A percentile compares a stretch with the other conserved stretches of the same genome.
Evolutionary conservation across 441 rosid species (phyloP).

Genomic region (Gossypium trilobum): DNA sequence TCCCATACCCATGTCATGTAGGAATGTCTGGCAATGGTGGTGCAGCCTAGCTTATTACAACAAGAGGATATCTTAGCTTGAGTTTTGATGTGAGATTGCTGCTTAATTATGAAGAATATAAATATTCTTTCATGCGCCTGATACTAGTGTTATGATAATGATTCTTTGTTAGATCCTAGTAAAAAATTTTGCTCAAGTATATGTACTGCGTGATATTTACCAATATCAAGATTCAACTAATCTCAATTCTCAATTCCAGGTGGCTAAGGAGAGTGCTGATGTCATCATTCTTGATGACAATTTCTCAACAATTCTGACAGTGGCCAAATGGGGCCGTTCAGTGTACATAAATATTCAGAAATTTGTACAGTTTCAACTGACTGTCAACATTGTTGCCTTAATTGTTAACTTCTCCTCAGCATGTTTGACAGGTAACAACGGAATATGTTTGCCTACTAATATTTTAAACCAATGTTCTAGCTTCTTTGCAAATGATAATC

Average conservation of each 20-base stretch:
- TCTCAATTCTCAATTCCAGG: slow-evolving; percentile 34
- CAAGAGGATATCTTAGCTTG: not conserved
- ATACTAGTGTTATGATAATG: not conserved
- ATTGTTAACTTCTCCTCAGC: slow-evolving; percentile 64
- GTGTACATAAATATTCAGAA: slow-evolving; percentile 69
- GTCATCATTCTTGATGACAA: slow-evolving; percentile 65
- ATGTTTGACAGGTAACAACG: slow-evolving; percentile 59
- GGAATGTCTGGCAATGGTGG: no score
- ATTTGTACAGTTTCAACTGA: slow-evolving; percentile 63
- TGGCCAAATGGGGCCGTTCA: slow-evolving; percentile 71
- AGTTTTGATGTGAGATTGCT: not conserved
- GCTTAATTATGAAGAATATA: not conserved
- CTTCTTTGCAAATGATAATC: not conserved
- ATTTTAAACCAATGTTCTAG: not conserved
- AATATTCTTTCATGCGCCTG: not conserved
- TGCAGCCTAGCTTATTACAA: not conserved
- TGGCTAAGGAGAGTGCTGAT: slow-evolving; percentile 75
- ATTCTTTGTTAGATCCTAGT: not conserved
- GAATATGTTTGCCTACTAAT: not conserved
- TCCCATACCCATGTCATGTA: no score
- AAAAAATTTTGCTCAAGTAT: not conserved
- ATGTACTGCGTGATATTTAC: not conserved
- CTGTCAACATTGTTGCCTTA: slow-evolving; percentile 64
- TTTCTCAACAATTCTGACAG: slow-evolving; percentile 61
- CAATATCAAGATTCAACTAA: slow-evolving; percentile 1